These are phyloP conservation scores for Agarophyton chilense DNA, from an alignment of 23 red algal species.

Conservation along the genomic window DNA sequence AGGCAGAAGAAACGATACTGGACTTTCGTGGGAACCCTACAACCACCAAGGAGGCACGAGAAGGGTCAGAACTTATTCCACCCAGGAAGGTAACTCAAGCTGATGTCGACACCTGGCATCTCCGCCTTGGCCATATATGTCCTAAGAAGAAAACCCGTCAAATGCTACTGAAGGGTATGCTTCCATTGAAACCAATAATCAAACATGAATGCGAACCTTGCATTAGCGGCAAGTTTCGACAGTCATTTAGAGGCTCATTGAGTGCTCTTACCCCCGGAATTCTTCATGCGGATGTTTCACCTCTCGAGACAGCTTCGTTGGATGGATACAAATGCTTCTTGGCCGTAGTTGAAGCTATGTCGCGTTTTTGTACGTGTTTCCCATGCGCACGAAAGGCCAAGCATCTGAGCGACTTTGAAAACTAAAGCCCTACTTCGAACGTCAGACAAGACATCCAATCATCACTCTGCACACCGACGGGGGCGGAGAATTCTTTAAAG, in stretches of 20 bases:
- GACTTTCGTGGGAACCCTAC: background rate
- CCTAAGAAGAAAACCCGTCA: no score
- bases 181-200: no score
- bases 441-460: background rate
- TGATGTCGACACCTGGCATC: no score
- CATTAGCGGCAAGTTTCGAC: constrained; percentile 6
- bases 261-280: background rate
- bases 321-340: no score
- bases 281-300: constrained; percentile 4
- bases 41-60: background rate
- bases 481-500: background rate
- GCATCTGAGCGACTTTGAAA: constrained; percentile 6
- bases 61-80: background rate
- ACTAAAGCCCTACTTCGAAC: background rate
- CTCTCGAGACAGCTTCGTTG: background rate
- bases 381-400: no score
- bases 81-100: background rate
- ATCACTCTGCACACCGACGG: background rate
- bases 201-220: background rate
- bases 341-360: no score
- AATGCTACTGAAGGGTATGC: no score
- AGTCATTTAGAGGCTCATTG: background rate
- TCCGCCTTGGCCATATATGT: no score
- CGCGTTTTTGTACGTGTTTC: no score
- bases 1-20: no score